Evolutionary conservation across 78 protist genomes (phyloP).

Genomic region (Speleostelium caveatum): DNA sequence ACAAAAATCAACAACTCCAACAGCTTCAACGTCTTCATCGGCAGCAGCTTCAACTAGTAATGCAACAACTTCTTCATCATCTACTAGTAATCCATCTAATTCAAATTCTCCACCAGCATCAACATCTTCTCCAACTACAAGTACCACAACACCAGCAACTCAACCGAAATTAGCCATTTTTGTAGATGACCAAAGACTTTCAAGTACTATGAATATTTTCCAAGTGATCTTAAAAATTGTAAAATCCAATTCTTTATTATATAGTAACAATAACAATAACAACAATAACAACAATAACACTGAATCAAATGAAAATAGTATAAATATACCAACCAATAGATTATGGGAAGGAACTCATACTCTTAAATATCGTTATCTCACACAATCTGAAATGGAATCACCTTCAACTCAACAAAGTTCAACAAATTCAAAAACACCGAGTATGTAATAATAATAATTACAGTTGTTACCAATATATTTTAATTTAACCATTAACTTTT

Average conservation of each 20-base stretch:
- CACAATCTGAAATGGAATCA: constrained; percentile 38
- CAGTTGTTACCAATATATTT: too few relatives aligned
- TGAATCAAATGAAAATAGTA: constrained; percentile 9
- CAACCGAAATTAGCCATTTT: constrained; percentile 40
- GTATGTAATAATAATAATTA: too few relatives aligned
- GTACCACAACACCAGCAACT: constrained; percentile 31
- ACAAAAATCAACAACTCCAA: not conserved
- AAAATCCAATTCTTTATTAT: not conserved
- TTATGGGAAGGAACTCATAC: constrained; percentile 73
- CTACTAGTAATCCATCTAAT: not conserved
- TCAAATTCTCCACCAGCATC: not conserved
- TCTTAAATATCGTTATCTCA: constrained; percentile 48
- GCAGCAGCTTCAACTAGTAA: not conserved
- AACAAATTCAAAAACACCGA: not conserved
- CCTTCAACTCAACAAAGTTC: constrained; percentile 8
- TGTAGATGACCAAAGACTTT: constrained; percentile 67
- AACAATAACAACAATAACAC: not conserved
- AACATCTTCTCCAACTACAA: not conserved
- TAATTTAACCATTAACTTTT: too few relatives aligned
- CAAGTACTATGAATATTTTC: constrained; percentile 42
- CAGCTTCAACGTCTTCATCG: not conserved
- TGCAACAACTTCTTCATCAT: not conserved
- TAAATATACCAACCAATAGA: constrained; percentile 60
- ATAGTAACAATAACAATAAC: constrained; percentile 14
- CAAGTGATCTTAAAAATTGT: constrained; percentile 66